Percentiles rank a stretch among this genome's conserved stretches.
Evolutionary conservation across 768 basidiomycete genomes (phyloP).

Genomic region (Kwoniella dejecticola): DNA sequence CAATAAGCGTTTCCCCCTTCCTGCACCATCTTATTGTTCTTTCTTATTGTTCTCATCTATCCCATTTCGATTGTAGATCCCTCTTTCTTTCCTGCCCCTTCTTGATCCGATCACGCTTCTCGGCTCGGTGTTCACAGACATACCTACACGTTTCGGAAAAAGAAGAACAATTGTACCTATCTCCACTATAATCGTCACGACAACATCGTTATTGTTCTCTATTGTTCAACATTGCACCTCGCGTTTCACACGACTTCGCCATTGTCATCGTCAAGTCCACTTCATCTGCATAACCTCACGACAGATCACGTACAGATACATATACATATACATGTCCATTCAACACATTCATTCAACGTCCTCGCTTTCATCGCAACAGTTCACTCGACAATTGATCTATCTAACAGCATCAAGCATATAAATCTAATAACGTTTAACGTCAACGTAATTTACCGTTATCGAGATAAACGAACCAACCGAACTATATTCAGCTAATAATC

Average conservation of each 20-base stretch:
- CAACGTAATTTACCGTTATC: too few relatives aligned
- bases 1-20: too few relatives aligned
- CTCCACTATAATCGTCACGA: neutral
- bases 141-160: slow-evolving; percentile 7
- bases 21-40: neutral
- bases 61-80: neutral
- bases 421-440: too few relatives aligned
- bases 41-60: slow-evolving; percentile 1
- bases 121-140: too few relatives aligned
- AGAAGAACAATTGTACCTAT: neutral
- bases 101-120: neutral
- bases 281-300: too few relatives aligned
- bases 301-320: neutral
- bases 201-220: slow-evolving; percentile 4
- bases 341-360: neutral
- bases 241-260: slow-evolving; percentile 10
- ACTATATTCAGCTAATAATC: too few relatives aligned
- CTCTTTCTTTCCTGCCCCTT: neutral
- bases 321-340: slow-evolving; percentile 2
- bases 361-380: neutral
- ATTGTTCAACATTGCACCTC: neutral
- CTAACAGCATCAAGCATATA: too few relatives aligned
- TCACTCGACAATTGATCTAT: neutral
- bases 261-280: neutral
- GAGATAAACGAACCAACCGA: too few relatives aligned